A percentile compares a stretch with the other conserved stretches of the same genome.
Conservation (phyloP, 2,329 filamentous ascomycete genomes). For the Monilinia fructicola region DNA sequence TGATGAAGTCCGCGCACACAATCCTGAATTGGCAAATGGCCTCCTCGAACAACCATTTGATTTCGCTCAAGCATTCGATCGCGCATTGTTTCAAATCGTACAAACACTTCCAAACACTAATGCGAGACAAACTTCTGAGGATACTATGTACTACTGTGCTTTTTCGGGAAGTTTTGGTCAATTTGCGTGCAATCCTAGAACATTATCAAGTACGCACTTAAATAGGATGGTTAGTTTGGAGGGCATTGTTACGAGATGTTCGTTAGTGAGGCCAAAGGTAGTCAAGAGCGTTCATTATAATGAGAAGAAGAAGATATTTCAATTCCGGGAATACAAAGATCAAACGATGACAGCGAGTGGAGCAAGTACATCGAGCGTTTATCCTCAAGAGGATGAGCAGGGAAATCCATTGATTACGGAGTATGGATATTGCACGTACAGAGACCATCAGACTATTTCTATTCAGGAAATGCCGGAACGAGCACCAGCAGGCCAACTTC, state of each 20-base stretch:
- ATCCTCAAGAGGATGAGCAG: slow-evolving; percentile 89
- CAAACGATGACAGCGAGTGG: slow-evolving; percentile 94
- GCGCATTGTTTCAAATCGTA: slow-evolving; percentile 85
- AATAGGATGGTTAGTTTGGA: slow-evolving; percentile 98
- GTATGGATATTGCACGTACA: slow-evolving; percentile 92
- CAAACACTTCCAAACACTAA: slow-evolving; percentile 74
- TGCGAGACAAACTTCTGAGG: slow-evolving; percentile 71
- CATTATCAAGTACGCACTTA: slow-evolving; percentile 81
- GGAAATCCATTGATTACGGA: slow-evolving; percentile 92
- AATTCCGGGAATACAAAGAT: slow-evolving; percentile 87
- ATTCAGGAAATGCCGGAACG: slow-evolving; percentile 99
- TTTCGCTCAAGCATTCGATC: slow-evolving; percentile 82
- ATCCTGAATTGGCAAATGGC: slow-evolving; percentile 72
- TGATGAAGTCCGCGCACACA: slow-evolving; percentile 89
- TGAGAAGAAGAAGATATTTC: slow-evolving; percentile 80
- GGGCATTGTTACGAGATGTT: slow-evolving; percentile 95
- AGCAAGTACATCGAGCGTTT: slow-evolving; percentile 84
- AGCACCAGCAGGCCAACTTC: slow-evolving; percentile 91
- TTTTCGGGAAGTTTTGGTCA: slow-evolving; percentile 95
- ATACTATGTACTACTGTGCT: slow-evolving; percentile 93
- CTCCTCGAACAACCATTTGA: slow-evolving; percentile 87
- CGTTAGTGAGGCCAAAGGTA: slow-evolving; percentile 93
- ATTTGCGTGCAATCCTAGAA: slow-evolving; percentile 91
- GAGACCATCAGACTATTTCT: slow-evolving; percentile 95
- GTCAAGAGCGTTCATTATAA: slow-evolving; percentile 98